These are phyloP conservation scores for Sporothrix humicola DNA, from an alignment of 2,329 filamentous ascomycete genomes.

Conservation along the genomic window DNA sequence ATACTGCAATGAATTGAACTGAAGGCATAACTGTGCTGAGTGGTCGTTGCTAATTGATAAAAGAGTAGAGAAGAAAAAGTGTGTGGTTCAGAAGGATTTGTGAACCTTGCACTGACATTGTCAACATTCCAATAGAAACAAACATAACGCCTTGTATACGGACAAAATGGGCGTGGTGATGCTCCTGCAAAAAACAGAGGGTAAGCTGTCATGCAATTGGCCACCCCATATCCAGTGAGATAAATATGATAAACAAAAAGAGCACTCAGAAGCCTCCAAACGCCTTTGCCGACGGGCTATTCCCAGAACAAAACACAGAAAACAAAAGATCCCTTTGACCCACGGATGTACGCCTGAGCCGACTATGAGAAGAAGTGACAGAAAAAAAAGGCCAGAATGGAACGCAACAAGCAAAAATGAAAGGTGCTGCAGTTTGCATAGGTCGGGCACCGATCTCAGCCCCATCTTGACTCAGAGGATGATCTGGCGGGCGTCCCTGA, in stretches of 20 bases:
- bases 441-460: too few species aligned
- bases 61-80: neutral
- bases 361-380: neutral
- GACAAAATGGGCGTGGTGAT: too few species aligned
- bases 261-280: neutral
- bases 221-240: neutral
- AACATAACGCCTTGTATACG: too few species aligned
- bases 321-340: neutral
- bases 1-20: neutral
- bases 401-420: neutral
- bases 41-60: neutral
- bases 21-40: too few species aligned
- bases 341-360: neutral
- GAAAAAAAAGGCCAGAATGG: neutral
- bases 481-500: constrained; percentile 77
- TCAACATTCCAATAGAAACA: too few species aligned
- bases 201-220: too few species aligned
- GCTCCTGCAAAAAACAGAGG: too few species aligned
- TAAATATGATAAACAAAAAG: too few species aligned
- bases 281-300: neutral
- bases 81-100: too few species aligned
- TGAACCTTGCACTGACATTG: too few species aligned
- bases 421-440: too few species aligned
- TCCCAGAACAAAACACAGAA: neutral
- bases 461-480: constrained; percentile 56